Conservation (phyloP, 1,284 basidiomycete genomes). For the Xanthoconium separans region DNA sequence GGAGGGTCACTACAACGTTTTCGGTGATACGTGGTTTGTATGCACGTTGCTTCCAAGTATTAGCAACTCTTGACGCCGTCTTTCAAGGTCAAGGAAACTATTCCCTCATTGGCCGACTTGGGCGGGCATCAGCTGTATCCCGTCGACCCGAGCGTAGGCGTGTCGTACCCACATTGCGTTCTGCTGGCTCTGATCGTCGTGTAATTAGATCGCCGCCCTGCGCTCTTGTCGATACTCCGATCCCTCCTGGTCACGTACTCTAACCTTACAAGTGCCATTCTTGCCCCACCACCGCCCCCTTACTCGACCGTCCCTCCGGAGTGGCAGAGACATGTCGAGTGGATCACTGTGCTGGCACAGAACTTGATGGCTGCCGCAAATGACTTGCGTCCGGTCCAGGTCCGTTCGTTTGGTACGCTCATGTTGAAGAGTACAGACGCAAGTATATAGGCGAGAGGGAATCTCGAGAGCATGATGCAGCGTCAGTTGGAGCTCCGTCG, state of each 20-base stretch:
- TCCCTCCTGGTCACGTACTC: slow-evolving; percentile 74
- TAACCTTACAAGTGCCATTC: slow-evolving; percentile 57
- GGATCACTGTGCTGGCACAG: slow-evolving; percentile 73
- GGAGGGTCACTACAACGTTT: slow-evolving; percentile 67
- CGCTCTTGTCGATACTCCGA: slow-evolving; percentile 60
- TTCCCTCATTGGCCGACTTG: slow-evolving; percentile 67
- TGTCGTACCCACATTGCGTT: slow-evolving; percentile 17
- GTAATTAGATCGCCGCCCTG: slow-evolving; percentile 65
- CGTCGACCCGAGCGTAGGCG: slow-evolving; percentile 62
- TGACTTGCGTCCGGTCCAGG: slow-evolving; percentile 78
- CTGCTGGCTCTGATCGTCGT: slow-evolving; percentile 7
- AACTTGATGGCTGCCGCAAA: slow-evolving; percentile 82
- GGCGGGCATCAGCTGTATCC: slow-evolving; percentile 76
- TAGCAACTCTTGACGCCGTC: slow-evolving; percentile 11
- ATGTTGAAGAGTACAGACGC: slow-evolving; percentile 1
- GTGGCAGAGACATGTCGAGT: slow-evolving; percentile 70
- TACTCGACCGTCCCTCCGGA: slow-evolving; percentile 52
- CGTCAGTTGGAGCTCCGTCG: slow-evolving; percentile 66
- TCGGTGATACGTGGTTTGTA: slow-evolving; percentile 82
- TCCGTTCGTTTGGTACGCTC: slow-evolving; percentile 26
- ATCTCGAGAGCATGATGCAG: slow-evolving; percentile 74
- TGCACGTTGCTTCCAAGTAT: slow-evolving; percentile 27
- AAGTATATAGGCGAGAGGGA: slow-evolving; percentile 58
- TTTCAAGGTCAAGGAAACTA: slow-evolving; percentile 67
- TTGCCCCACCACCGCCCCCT: slow-evolving; percentile 58